These are phyloP conservation scores for Phytophthora quininea DNA, from an alignment of 352 stramenopile species.

Conservation along the genomic window DNA sequence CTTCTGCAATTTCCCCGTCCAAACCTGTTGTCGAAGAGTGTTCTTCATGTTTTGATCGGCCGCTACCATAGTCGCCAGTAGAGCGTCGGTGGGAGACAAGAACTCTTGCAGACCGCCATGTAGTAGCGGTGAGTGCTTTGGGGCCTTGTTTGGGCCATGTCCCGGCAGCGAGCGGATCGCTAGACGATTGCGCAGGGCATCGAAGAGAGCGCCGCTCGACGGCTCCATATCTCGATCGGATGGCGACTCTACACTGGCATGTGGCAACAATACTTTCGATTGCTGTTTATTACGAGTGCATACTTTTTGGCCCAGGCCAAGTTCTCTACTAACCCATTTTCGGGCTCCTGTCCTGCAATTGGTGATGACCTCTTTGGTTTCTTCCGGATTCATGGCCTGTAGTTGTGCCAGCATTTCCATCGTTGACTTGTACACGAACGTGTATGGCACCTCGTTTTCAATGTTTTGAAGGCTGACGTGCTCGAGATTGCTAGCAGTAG, in stretches of 20 bases:
- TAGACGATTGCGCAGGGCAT: constrained; percentile 17
- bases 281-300: too few relatives aligned
- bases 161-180: not conserved
- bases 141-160: not conserved
- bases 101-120: not conserved
- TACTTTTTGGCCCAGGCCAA: too few relatives aligned
- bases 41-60: constrained; percentile 3
- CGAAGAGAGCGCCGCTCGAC: constrained; percentile 23
- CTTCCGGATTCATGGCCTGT: not conserved
- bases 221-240: not conserved
- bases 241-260: too few relatives aligned
- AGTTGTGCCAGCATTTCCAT: not conserved
- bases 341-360: not conserved
- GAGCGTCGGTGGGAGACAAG: constrained; percentile 7
- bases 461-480: not conserved
- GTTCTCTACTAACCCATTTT: too few relatives aligned
- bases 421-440: not conserved
- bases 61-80: constrained; percentile 14
- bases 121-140: not conserved
- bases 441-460: not conserved
- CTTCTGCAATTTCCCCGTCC: constrained; percentile 9
- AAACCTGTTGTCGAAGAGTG: constrained; percentile 20
- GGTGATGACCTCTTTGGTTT: not conserved
- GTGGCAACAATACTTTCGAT: too few relatives aligned
- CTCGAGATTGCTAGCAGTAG: too few relatives aligned